A percentile compares a stretch with the other conserved stretches of the same genome.
Conservation (phyloP, 2,329 filamentous ascomycete genomes). For the Colletotrichum higginsianum region DNA sequence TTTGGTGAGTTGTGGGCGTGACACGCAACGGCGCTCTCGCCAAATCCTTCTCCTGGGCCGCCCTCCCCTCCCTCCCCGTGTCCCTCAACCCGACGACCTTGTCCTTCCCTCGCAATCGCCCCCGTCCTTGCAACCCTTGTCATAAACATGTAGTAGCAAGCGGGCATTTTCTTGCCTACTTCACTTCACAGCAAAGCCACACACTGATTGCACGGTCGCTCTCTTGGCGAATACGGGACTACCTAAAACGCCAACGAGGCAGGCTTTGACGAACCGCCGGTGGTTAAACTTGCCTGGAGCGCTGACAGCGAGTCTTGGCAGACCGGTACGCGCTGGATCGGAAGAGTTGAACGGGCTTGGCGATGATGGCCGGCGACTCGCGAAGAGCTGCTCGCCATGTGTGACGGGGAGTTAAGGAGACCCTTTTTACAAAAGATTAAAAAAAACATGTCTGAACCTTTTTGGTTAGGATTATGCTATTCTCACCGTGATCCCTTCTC, state of each 20-base stretch:
- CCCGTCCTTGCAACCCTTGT: too few species aligned
- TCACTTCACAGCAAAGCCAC: not conserved
- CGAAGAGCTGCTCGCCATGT: constrained; percentile 17
- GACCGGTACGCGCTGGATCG: constrained; percentile 21
- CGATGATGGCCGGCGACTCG: constrained; percentile 18
- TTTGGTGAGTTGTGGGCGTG: too few species aligned
- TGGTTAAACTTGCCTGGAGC: constrained; percentile 32
- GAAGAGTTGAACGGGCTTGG: constrained; percentile 33
- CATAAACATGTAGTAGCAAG: too few species aligned
- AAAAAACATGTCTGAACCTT: not conserved
- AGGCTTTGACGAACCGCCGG: constrained; percentile 4
- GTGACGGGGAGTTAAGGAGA: not conserved
- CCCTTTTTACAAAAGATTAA: too few species aligned
- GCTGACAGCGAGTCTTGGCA: constrained; percentile 12
- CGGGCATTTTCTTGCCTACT: too few species aligned
- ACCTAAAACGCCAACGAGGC: constrained; percentile 13
- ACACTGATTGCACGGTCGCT: not conserved
- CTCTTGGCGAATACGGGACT: not conserved
- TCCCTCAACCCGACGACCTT: not conserved
- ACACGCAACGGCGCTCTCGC: too few species aligned
- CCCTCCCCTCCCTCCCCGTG: not conserved
- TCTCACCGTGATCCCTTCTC: constrained; percentile 12
- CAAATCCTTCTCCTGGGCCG: not conserved
- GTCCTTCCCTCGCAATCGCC: constrained; percentile 2
- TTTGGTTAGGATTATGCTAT: not conserved